Conservation (phyloP, 2,329 filamentous ascomycete genomes). For the Scedosporium apiospermum region DNA sequence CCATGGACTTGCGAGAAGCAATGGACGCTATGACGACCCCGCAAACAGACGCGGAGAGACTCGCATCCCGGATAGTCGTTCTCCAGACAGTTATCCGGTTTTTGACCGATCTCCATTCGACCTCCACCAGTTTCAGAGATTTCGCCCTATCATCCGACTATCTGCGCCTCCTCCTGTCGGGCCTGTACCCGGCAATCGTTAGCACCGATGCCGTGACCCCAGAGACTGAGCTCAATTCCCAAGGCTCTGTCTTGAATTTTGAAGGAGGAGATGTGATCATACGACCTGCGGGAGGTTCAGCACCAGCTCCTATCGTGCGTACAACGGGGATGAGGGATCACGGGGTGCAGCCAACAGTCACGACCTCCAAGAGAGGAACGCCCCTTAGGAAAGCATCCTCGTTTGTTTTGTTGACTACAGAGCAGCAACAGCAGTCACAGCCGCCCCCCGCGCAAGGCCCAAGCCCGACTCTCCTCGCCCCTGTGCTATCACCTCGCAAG, state of each 20-base stretch:
- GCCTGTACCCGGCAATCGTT: conserved; percentile 81
- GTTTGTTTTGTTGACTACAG: conserved; percentile 76
- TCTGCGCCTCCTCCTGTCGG: conserved; percentile 65
- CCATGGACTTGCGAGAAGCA: conserved; percentile 57
- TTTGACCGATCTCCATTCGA: conserved; percentile 66
- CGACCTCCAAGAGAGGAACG: conserved; percentile 37
- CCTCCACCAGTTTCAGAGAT: conserved; percentile 69
- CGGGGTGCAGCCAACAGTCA: not conserved
- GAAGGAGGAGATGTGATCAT: conserved; percentile 80
- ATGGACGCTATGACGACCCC: conserved; percentile 26
- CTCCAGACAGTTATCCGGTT: conserved; percentile 73
- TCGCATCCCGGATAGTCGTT: conserved; percentile 45
- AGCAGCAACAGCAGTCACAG: conserved; percentile 3
- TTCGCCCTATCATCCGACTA: conserved; percentile 76
- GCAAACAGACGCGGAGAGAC: conserved; percentile 7
- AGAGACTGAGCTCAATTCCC: conserved; percentile 77
- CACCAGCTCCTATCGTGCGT: conserved; percentile 61
- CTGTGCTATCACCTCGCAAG: conserved; percentile 46
- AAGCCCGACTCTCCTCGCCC: conserved; percentile 53
- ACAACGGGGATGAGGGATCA: conserved; percentile 4
- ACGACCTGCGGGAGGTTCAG: conserved; percentile 56
- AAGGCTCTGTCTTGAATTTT: conserved; percentile 72
- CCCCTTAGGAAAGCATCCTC: conserved; percentile 75
- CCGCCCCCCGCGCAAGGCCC: conserved; percentile 23
- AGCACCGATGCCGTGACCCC: conserved; percentile 76